These are phyloP conservation scores for Phyllosticta ampelicida DNA, from an alignment of 2,329 filamentous ascomycete species.

Conservation along the genomic window DNA sequence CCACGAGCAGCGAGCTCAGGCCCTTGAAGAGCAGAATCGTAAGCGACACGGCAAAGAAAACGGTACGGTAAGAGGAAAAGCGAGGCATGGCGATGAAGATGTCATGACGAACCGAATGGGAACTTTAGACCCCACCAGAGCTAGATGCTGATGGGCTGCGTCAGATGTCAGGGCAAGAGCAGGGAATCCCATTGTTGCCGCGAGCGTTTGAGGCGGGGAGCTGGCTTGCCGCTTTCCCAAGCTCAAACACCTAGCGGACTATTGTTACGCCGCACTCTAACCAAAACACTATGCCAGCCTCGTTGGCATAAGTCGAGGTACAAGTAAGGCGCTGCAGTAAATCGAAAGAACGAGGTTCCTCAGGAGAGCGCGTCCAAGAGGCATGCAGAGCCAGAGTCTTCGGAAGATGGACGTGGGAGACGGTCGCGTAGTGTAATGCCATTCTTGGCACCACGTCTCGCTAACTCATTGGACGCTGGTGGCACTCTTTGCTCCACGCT, in stretches of 20 bases:
- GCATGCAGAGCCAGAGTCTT: too few relatives aligned
- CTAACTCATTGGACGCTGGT: neutral
- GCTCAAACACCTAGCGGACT: neutral
- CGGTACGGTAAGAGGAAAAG: neutral
- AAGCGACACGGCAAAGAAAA: neutral
- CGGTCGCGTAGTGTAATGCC: too few relatives aligned
- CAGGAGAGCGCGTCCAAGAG: too few relatives aligned
- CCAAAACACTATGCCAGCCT: neutral
- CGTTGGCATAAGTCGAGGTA: too few relatives aligned
- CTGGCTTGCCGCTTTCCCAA: neutral
- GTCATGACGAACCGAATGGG: neutral
- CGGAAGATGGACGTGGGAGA: too few relatives aligned
- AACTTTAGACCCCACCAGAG: neutral
- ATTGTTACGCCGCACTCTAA: neutral
- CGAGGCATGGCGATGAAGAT: neutral
- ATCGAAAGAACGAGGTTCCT: too few relatives aligned
- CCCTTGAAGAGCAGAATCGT: neutral
- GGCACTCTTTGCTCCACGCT: neutral
- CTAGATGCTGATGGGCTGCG: neutral
- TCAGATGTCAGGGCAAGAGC: neutral
- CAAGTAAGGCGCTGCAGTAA: too few relatives aligned
- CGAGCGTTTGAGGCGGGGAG: neutral
- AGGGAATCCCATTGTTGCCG: neutral
- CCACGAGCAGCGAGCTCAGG: neutral
- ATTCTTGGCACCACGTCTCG: too few relatives aligned